These are phyloP conservation scores for Yamadazyma dendronema DNA, from an alignment of 1,139 yeast species.

Conservation along the genomic window DNA sequence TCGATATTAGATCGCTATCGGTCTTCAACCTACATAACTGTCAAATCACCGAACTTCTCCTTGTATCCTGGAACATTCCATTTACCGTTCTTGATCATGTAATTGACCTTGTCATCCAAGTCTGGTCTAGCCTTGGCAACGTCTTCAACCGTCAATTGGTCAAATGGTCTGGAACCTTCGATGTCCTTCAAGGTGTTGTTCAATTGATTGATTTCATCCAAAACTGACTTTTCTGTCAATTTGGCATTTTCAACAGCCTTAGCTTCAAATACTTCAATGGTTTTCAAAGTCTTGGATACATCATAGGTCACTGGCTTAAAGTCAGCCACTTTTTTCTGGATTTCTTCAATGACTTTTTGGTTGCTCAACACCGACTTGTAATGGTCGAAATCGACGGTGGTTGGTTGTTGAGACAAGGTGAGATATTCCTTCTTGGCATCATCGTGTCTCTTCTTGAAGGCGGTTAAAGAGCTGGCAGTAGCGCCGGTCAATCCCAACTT, in stretches of 20 bases:
- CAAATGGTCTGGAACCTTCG: slow-evolving; percentile 96
- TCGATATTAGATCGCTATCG: background rate
- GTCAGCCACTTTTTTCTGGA: slow-evolving; percentile 69
- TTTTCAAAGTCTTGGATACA: slow-evolving; percentile 83
- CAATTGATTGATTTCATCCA: slow-evolving; percentile 81
- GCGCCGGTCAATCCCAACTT: slow-evolving; percentile 90
- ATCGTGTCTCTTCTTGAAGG: slow-evolving; percentile 97
- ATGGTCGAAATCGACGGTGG: slow-evolving; percentile 75
- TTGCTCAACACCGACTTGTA: slow-evolving; percentile 83
- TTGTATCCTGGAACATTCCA: slow-evolving; percentile 98
- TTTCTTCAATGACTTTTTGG: slow-evolving; percentile 73
- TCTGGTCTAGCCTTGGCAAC: slow-evolving; percentile 95
- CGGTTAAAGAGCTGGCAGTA: slow-evolving; percentile 82
- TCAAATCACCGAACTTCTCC: slow-evolving; percentile 95
- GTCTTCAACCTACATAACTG: slow-evolving; percentile 68
- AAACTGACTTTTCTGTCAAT: slow-evolving; percentile 86
- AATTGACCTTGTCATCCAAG: slow-evolving; percentile 91
- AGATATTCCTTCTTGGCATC: slow-evolving; percentile 86
- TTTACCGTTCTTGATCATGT: slow-evolving; percentile 95
- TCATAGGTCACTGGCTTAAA: slow-evolving; percentile 87
- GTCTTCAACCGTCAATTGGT: slow-evolving; percentile 93
- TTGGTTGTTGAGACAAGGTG: slow-evolving; percentile 68
- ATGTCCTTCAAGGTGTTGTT: slow-evolving; percentile 88
- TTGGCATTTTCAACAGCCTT: slow-evolving; percentile 96
- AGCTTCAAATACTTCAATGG: slow-evolving; percentile 90